Conservation (phyloP, 108 stramenopile genomes). For the Fistulifera solaris region DNA sequence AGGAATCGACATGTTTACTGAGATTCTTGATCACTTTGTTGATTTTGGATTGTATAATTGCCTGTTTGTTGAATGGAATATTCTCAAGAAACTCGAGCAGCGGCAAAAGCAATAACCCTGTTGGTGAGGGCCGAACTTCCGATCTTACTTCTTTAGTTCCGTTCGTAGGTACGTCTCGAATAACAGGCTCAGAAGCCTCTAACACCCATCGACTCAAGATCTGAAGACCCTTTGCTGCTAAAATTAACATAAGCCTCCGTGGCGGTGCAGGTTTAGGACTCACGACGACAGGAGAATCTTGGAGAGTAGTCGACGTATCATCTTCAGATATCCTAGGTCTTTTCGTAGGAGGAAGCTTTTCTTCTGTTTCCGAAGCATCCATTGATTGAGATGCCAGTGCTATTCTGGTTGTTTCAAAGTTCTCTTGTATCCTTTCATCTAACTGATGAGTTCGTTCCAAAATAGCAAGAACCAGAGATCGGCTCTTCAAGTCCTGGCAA, state of each 20-base stretch:
- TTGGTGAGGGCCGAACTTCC: conserved; percentile 15
- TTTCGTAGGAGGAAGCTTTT: not conserved
- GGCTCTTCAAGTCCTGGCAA: conserved; percentile 25
- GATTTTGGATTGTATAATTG: conserved; percentile 41
- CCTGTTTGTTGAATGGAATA: conserved; percentile 41
- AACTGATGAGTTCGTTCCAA: conserved; percentile 28
- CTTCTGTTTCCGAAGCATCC: conserved; percentile 6
- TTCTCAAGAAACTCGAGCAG: conserved; percentile 26
- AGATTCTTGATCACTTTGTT: conserved; percentile 39
- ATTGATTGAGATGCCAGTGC: no score
- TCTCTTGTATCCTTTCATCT: not conserved
- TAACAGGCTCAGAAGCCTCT: conserved; percentile 20
- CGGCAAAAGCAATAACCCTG: conserved; percentile 27
- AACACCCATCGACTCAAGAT: conserved; percentile 42
- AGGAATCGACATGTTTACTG: conserved; percentile 27
- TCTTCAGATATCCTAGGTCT: not conserved
- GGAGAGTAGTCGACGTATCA: not conserved
- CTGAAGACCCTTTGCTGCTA: conserved; percentile 37
- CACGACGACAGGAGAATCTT: not conserved
- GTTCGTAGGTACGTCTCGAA: conserved; percentile 1
- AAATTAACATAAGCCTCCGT: conserved; percentile 18
- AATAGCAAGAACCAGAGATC: conserved; percentile 34
- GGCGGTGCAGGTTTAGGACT: not conserved
- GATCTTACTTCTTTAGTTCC: conserved; percentile 1
- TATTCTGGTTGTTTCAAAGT: no score